Evolutionary conservation across 371 early-diverging fungal genomes (phyloP).

Genomic region (Circinella minor): DNA sequence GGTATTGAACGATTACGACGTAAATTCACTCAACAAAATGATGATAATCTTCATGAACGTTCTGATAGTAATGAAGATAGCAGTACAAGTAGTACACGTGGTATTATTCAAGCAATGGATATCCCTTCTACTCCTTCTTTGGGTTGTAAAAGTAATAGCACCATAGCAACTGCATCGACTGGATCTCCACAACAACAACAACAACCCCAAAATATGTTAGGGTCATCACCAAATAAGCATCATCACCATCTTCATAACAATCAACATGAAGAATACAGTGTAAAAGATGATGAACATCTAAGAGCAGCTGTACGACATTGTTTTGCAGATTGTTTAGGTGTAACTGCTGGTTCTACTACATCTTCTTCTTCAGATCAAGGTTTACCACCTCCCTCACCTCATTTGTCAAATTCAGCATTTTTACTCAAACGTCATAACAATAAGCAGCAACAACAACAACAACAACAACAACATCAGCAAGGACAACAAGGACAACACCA

Average conservation of each 20-base stretch:
- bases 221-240: conserved; percentile 15
- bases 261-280: conserved; percentile 46
- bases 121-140: conserved; percentile 37
- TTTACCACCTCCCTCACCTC: conserved; percentile 4
- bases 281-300: conserved; percentile 68
- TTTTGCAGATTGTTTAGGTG: conserved; percentile 52
- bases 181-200: background rate
- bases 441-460: background rate
- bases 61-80: conserved; percentile 17
- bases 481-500: background rate
- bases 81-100: conserved; percentile 17
- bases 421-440: conserved; percentile 2
- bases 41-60: conserved; percentile 1
- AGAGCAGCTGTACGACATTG: conserved; percentile 70
- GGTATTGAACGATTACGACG: conserved; percentile 73
- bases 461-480: background rate
- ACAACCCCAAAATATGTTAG: background rate
- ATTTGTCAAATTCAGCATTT: conserved; percentile 2
- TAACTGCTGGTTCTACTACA: background rate
- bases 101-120: conserved; percentile 47
- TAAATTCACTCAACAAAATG: conserved; percentile 47
- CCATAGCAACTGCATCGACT: background rate
- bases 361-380: conserved; percentile 10
- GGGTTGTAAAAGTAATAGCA: conserved; percentile 1
- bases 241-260: conserved; percentile 20